Percentiles rank a stretch among this genome's conserved stretches.
Evolutionary conservation across 495 filamentous ascomycete species (phyloP).

Genomic region (Penicillium crystallinum): DNA sequence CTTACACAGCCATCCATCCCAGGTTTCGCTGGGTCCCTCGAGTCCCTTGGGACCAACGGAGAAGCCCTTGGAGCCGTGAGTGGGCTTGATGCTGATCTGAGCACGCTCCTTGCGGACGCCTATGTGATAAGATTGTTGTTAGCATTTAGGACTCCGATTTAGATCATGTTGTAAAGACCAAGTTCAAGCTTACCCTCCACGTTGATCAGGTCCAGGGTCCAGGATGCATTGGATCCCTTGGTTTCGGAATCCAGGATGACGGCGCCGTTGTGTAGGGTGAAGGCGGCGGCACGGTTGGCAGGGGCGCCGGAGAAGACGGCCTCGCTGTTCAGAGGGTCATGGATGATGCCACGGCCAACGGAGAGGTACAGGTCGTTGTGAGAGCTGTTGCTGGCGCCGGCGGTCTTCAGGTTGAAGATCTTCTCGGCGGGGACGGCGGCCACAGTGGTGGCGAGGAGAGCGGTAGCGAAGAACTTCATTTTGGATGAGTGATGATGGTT

Average conservation of each 20-base stretch:
- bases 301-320: conserved; percentile 14
- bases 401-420: conserved; percentile 19
- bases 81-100: conserved; percentile 5
- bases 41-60: not conserved
- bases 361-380: conserved; percentile 17
- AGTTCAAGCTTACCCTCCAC: conserved; percentile 1
- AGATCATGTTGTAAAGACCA: not conserved
- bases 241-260: conserved; percentile 3
- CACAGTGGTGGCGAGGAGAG: conserved; percentile 14
- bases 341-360: conserved; percentile 3
- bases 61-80: conserved; percentile 4
- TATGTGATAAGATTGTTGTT: not conserved
- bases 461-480: conserved; percentile 20
- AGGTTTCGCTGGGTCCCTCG: not conserved
- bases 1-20: conserved; percentile 7
- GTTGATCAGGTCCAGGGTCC: conserved; percentile 15
- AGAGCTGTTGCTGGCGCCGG: conserved; percentile 11
- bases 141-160: not conserved
- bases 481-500: conserved; percentile 3
- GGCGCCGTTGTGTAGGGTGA: conserved; percentile 15
- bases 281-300: conserved; percentile 7
- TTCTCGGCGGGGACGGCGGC: conserved; percentile 14
- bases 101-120: conserved; percentile 2
- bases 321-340: conserved; percentile 17
- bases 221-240: conserved; percentile 8